Conservation (phyloP, 1,139 yeast genomes). For the Zygosaccharomyces pseudobailii region DNA sequence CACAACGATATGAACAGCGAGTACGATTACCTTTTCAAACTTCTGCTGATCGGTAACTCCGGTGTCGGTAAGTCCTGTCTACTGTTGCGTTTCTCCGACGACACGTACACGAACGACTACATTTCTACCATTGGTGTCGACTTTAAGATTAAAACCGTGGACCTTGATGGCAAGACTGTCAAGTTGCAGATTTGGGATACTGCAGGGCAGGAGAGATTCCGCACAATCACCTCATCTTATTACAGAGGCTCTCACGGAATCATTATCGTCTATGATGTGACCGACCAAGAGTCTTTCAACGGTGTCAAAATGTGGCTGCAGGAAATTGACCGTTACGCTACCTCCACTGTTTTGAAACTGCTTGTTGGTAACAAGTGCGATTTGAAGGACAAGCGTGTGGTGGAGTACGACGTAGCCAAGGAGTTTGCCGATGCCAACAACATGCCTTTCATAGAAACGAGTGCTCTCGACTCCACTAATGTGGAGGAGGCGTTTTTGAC, state of each 20-base stretch:
- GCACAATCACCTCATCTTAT: slow-evolving; percentile 96
- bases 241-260: slow-evolving; percentile 99
- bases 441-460: slow-evolving; percentile 93
- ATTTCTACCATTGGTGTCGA: slow-evolving; percentile 98
- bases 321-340: slow-evolving; percentile 97
- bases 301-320: slow-evolving; percentile 98
- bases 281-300: slow-evolving; percentile 96
- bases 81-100: slow-evolving; percentile 92
- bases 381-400: slow-evolving; percentile 88
- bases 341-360: slow-evolving; percentile 94
- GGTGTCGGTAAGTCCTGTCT: slow-evolving; percentile 98
- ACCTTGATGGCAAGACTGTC: slow-evolving; percentile 93
- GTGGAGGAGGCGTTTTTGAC: slow-evolving; percentile 98
- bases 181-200: slow-evolving; percentile 99
- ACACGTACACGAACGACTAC: slow-evolving; percentile 94
- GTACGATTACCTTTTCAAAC: slow-evolving; percentile 95
- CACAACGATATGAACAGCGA: slow-evolving; percentile 59
- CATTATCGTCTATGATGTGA: slow-evolving; percentile 95
- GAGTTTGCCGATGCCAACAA: slow-evolving; percentile 97
- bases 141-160: slow-evolving; percentile 95
- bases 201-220: slow-evolving; percentile 97
- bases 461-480: slow-evolving; percentile 91
- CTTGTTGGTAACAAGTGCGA: slow-evolving; percentile 97
- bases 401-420: slow-evolving; percentile 93
- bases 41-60: slow-evolving; percentile 92